These are phyloP conservation scores for Vanderwaltozyma tropicalis DNA, from an alignment of 805 yeast species.

Conservation along the genomic window DNA sequence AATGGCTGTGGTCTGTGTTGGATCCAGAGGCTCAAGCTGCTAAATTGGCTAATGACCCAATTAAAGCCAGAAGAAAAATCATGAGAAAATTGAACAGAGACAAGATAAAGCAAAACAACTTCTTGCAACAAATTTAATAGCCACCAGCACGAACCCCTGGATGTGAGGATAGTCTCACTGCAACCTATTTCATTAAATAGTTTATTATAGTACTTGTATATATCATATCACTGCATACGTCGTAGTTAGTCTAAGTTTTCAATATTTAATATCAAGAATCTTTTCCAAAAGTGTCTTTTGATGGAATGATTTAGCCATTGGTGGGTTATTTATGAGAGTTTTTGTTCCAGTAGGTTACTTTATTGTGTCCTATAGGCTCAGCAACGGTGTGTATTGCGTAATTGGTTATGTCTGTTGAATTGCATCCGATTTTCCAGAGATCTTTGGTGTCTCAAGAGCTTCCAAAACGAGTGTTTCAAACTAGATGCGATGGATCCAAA, in stretches of 20 bases:
- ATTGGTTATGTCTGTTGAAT: constrained; percentile 2
- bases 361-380: no score
- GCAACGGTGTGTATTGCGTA: no score
- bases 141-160: neutral
- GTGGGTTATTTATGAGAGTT: no score
- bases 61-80: constrained; percentile 57
- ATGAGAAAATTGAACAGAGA: constrained; percentile 59
- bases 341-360: no score
- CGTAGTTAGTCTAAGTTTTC: neutral
- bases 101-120: constrained; percentile 69
- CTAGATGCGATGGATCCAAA: constrained; percentile 10
- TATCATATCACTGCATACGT: neutral
- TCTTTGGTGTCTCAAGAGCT: neutral
- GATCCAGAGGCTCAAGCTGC: constrained; percentile 51
- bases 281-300: no score
- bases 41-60: constrained; percentile 44
- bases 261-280: no score
- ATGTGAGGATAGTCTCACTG: no score
- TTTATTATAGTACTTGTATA: neutral
- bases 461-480: constrained; percentile 10
- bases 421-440: constrained; percentile 7
- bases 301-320: no score
- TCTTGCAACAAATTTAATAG: constrained; percentile 28
- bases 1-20: constrained; percentile 83
- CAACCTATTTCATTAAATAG: no score